phyloP scores from a whole-genome alignment of 768 basidiomycete genomes.

The Suillus decipiens region DNA sequence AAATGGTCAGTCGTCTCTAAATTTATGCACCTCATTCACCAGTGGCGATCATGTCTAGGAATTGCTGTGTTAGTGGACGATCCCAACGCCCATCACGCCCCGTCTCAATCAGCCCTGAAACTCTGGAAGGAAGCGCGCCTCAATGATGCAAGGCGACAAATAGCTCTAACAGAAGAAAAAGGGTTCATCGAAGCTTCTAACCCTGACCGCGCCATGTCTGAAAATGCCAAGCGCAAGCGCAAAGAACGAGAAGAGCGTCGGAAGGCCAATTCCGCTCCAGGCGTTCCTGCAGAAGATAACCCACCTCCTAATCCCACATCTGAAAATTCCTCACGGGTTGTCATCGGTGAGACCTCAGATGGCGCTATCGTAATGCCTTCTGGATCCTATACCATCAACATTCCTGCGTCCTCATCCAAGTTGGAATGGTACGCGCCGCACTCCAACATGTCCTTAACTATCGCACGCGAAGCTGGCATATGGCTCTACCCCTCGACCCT shows the following conservation, averaged over 20 bases:
- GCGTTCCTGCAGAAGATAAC: constrained; percentile 22
- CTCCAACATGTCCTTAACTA: constrained; percentile 55
- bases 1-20: constrained; percentile 54
- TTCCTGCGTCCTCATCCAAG: constrained; percentile 63
- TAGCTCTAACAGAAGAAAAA: constrained; percentile 50
- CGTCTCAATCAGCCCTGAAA: constrained; percentile 47
- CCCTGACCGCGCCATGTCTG: constrained; percentile 47
- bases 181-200: constrained; percentile 45
- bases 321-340: constrained; percentile 9
- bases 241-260: constrained; percentile 61
- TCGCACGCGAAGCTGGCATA: constrained; percentile 65
- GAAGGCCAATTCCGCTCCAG: constrained; percentile 21
- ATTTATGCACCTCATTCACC: constrained; percentile 1
- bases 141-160: constrained; percentile 48
- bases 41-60: constrained; percentile 43
- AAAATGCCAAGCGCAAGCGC: constrained; percentile 70
- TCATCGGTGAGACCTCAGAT: neutral
- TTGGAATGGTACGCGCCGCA: constrained; percentile 67
- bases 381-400: constrained; percentile 53
- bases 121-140: constrained; percentile 55
- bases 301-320: constrained; percentile 9
- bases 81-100: constrained; percentile 52
- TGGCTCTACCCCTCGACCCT: constrained; percentile 75
- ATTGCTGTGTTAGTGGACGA: constrained; percentile 81
- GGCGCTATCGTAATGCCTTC: constrained; percentile 16